These are phyloP conservation scores for Thermoascus crustaceus DNA, from an alignment of 2,329 filamentous ascomycete species.

Conservation along the genomic window DNA sequence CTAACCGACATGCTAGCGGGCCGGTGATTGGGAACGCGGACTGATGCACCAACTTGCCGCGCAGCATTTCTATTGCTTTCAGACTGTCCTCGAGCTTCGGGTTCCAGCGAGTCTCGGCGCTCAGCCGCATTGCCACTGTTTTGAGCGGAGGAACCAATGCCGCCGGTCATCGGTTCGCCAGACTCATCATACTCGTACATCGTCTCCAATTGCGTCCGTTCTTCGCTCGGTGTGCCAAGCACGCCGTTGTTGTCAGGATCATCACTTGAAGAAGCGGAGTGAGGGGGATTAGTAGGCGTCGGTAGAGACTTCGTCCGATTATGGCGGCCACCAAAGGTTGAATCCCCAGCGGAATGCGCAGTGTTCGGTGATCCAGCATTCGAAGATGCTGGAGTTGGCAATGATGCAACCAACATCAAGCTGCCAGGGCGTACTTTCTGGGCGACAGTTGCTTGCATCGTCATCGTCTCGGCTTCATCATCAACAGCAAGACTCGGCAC, in stretches of 20 bases:
- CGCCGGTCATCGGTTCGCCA: too few species aligned
- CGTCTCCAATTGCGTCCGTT: conserved; percentile 25
- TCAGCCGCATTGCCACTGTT: too few species aligned
- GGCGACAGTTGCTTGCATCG: conserved; percentile 27
- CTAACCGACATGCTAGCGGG: conserved; percentile 15
- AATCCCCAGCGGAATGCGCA: conserved; percentile 9
- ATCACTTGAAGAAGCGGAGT: conserved; percentile 6
- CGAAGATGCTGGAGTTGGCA: conserved; percentile 20
- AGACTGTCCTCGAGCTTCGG: too few species aligned
- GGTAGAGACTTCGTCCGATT: conserved; percentile 45
- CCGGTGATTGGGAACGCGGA: conserved; percentile 14
- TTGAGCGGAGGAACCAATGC: too few species aligned
- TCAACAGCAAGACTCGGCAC: conserved; percentile 59
- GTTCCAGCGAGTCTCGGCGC: too few species aligned
- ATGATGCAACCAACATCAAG: conserved; percentile 33
- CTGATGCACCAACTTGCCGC: conserved; percentile 10
- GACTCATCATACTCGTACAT: conserved; percentile 32
- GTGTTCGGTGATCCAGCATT: conserved; percentile 18
- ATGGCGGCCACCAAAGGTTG: conserved; percentile 18
- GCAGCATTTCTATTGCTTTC: conserved; percentile 14
- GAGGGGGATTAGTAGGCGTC: conserved; percentile 24
- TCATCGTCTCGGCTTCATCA: conserved; percentile 49
- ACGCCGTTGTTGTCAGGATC: conserved; percentile 13
- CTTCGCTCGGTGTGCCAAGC: conserved; percentile 19
- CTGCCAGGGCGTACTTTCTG: conserved; percentile 37